Evolutionary conservation across 768 basidiomycete genomes (phyloP), one percentile per base, ranked within the genome.

Genomic region (Arthromyces matolae): DNA sequence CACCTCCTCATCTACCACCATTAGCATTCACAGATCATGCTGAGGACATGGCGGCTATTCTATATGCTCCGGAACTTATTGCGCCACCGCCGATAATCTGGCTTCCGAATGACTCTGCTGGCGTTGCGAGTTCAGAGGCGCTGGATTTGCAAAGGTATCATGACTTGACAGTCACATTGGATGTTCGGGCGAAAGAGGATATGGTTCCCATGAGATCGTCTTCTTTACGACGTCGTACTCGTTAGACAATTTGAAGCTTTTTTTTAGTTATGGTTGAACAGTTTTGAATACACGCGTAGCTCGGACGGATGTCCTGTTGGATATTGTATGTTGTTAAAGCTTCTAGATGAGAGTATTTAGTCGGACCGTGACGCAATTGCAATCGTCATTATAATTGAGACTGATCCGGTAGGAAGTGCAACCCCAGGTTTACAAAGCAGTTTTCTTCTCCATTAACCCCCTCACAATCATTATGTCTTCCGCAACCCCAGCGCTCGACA

Each of bases 31-130:
- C 79, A 1, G 86, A 88, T 62, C 86, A 88, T 54, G 83, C 84
- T 12, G 83, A 86, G 58, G 84, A 88, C 56, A 83, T 86, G 78
- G 77, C 79, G 5, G 81, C 83, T 13, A 81, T 91, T 46, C 68
- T 93, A 31, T 93, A 91, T 60, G 86, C 89, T 4, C 86, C 89
- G 1, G 89, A 89, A 63, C 73, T 91, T 32, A 76, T 88, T 52
- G 86, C 86, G 10, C 86, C 88, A 14, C 70, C 77, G 16, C 89
- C 88, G 1, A 81, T 86, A 50, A 86, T 93, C 42, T 91, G 89
- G 89, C 71, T 91, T n/a, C 86, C 86, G 1, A 84, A 86, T 62
- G 89, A 90, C 61, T 74, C 75, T 9, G 80, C 83, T 13, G 85
- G 85, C 19, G 80, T 89, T 13, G 86, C 84, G 7, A 74, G 78